phyloP scores from a whole-genome alignment of 257 asterid genomes.

The Solanum chiquidenum region DNA sequence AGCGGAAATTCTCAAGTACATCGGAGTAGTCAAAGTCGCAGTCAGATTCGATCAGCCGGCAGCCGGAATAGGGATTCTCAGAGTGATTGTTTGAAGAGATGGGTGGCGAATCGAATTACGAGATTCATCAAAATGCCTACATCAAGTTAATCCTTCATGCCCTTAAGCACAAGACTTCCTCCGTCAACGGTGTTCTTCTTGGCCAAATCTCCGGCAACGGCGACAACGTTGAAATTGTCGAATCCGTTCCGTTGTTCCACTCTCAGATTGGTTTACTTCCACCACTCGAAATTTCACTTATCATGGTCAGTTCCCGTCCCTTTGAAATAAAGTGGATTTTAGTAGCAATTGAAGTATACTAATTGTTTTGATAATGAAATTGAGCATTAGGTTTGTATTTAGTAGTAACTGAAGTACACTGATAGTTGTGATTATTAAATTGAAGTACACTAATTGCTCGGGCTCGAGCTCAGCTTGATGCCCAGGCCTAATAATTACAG shows the following conservation, averaged over 20 bases:
- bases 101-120: conserved; percentile 60
- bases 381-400: not conserved
- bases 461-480: not conserved
- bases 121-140: conserved; percentile 88
- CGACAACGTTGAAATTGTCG: conserved; percentile 58
- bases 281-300: conserved; percentile 88
- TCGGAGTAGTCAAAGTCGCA: not conserved
- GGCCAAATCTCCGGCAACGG: conserved; percentile 51
- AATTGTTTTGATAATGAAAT: not conserved
- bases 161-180: conserved; percentile 67
- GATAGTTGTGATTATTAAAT: not conserved
- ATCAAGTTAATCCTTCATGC: conserved; percentile 89
- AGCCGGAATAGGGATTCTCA: not conserved
- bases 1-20: not conserved
- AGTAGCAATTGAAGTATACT: not conserved
- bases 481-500: not conserved
- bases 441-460: not conserved
- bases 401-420: not conserved
- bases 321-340: not conserved
- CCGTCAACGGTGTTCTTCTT: conserved; percentile 86
- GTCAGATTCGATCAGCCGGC: not conserved
- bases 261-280: conserved; percentile 89
- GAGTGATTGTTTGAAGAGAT: not conserved
- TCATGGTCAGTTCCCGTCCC: conserved; percentile 38
- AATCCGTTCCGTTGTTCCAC: conserved; percentile 88